phyloP scores from a whole-genome alignment of 2,329 filamentous ascomycete species.

The Talaromyces sp. region DNA sequence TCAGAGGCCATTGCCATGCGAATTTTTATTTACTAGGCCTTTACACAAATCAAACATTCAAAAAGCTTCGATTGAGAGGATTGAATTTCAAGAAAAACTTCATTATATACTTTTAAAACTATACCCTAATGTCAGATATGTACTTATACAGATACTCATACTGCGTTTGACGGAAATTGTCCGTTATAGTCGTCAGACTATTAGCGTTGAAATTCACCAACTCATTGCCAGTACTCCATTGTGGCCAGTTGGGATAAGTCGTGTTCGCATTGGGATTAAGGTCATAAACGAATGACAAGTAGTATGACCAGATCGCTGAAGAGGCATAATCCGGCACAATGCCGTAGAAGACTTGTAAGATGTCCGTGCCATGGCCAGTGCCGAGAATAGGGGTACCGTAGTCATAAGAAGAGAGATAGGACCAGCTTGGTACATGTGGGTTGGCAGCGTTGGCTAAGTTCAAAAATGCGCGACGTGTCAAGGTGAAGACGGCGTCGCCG shows the following conservation, averaged over 20 bases:
- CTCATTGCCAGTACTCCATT: constrained; percentile 51
- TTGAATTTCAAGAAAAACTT: not conserved
- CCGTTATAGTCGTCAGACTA: constrained; percentile 39
- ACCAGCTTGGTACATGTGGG: constrained; percentile 65
- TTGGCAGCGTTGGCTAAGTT: constrained; percentile 44
- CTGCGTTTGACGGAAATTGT: constrained; percentile 49
- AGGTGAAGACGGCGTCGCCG: constrained; percentile 71
- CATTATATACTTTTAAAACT: not conserved
- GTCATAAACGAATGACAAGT: constrained; percentile 68
- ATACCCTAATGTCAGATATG: not conserved
- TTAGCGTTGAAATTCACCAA: constrained; percentile 51
- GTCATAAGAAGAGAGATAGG: constrained; percentile 70
- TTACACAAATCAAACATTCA: too few species aligned
- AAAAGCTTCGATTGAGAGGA: not conserved
- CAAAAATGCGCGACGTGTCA: constrained; percentile 66
- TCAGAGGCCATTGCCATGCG: too few species aligned
- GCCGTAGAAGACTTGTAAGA: constrained; percentile 62
- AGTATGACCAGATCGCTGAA: constrained; percentile 62
- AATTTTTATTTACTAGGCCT: too few species aligned
- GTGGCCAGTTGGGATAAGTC: constrained; percentile 50
- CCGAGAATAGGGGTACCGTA: constrained; percentile 69
- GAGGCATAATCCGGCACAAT: constrained; percentile 53
- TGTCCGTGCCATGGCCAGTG: constrained; percentile 70
- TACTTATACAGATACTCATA: constrained; percentile 39
- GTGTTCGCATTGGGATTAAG: constrained; percentile 63